Base-by-base conservation (phyloP, 2,329 filamentous ascomycete genomes). In the Aureobasidium vineae region DNA sequence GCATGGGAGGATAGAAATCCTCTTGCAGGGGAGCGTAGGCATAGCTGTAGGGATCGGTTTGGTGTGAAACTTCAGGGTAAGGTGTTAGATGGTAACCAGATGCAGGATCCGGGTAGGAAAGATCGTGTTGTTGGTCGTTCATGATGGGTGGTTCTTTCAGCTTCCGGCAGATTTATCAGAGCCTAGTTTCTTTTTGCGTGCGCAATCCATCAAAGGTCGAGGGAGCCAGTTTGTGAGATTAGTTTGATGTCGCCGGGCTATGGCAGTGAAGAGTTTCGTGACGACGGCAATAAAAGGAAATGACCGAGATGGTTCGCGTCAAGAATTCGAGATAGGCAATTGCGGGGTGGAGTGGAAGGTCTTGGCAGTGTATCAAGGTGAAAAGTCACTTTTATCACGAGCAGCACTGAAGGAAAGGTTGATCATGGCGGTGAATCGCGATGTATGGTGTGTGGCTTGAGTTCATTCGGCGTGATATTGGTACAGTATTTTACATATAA, bases 81-180 rank as follows among this genome's bases (percentile, higher is more conserved):
- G 61, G 61, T 16, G 61, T 56, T 49, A 56, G 6, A 15, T 63
- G 36, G 26, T 65, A 47, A 19, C 38, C 50, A 40, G 61, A 56
- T 13, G 43, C 61, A 40, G 61, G 61, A 23, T 65, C 61, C 61
- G 61, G 61, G 6, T 65, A 65, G 26, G 50, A 56, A 36, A 65
- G 49, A 38, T 65, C 49, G 50, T 65, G 49, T 45, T 64, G 47
- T 41, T 65, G 49, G 38, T 65, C 33, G 31, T 65, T 38, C 61
- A 65, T 65, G 50, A 21, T 45, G 50, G 10, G 26, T 26, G 41
- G 36, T 36, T 56, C 26, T 40, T 38, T 65, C 61, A 65, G 61
- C 61, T 65, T 65, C 61, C 61, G 21, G 49, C 61, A 43, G 38
- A 53, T 43, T 53, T 63, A 49, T 63, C 60, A 53, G 60, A 53